Evolutionary conservation across 2,329 filamentous ascomycete species (phyloP).

Genomic region (Incumbomyces delicatus): DNA sequence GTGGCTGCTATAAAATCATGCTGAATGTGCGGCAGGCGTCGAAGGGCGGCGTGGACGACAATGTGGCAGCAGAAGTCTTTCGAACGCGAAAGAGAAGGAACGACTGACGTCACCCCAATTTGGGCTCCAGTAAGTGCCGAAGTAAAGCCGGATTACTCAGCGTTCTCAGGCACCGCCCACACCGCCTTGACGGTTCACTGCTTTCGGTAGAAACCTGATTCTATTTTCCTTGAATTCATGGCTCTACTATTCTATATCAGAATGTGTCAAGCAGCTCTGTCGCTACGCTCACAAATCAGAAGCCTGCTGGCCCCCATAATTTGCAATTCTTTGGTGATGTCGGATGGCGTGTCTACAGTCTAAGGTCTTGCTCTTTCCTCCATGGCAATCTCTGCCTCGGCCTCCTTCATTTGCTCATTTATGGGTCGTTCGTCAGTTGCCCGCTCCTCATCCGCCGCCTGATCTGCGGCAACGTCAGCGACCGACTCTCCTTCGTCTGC

Average conservation of each 20-base stretch:
- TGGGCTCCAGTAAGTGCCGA: not conserved
- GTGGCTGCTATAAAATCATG: conserved; percentile 8
- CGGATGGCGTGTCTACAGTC: not conserved
- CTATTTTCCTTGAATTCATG: too few species aligned
- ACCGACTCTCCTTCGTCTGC: not conserved
- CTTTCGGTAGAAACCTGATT: too few species aligned
- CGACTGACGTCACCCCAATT: not conserved
- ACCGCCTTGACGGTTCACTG: too few species aligned
- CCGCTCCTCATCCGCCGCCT: not conserved
- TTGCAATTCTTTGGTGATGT: too few species aligned
- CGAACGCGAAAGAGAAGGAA: not conserved
- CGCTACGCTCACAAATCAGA: too few species aligned
- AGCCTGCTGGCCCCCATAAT: too few species aligned
- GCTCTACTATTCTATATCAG: too few species aligned
- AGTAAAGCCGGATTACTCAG: not conserved
- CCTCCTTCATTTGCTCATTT: conserved; percentile 3
- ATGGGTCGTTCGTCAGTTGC: conserved; percentile 2
- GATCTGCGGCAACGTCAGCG: not conserved
- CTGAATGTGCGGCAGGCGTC: not conserved
- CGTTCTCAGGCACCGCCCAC: too few species aligned
- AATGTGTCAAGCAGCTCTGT: too few species aligned
- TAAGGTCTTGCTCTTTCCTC: conserved; percentile 2
- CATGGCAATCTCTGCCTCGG: not conserved
- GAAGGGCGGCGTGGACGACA: not conserved
- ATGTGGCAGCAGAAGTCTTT: conserved; percentile 5